phyloP scores from a whole-genome alignment of 257 asterid genomes.

The Solanum megistacrolobum region DNA sequence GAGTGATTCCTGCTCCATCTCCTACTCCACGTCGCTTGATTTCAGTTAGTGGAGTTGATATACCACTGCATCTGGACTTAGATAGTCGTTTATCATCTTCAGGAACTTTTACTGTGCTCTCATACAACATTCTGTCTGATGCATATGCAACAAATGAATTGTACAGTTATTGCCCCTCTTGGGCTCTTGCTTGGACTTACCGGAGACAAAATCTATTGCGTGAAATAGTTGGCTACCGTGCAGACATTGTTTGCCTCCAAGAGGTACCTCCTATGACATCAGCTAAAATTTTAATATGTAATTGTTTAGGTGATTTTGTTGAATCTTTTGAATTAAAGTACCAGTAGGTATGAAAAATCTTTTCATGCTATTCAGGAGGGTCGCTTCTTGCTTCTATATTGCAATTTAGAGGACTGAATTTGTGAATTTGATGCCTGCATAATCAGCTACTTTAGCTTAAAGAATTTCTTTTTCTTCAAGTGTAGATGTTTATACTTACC shows the following conservation, averaged over 20 bases:
- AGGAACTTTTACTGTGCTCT: conserved; percentile 90
- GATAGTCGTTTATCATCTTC: conserved; percentile 45
- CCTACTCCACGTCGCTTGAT: conserved; percentile 88
- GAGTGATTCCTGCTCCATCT: conserved; percentile 97
- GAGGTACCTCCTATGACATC: conserved; percentile 47
- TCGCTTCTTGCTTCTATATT: not conserved
- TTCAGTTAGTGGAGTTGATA: conserved; percentile 56
- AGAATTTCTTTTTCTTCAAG: not conserved
- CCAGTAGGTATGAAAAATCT: not conserved
- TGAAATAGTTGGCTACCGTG: conserved; percentile 83
- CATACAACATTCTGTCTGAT: conserved; percentile 83
- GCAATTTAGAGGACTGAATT: not conserved
- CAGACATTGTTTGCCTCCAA: conserved; percentile 95
- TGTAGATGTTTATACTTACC: not conserved
- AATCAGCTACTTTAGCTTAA: not conserved
- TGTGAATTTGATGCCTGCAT: not conserved
- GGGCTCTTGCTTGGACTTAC: conserved; percentile 99
- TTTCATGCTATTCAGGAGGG: not conserved
- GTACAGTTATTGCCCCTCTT: conserved; percentile 81
- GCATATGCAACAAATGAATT: conserved; percentile 57
- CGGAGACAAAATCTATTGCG: conserved; percentile 88
- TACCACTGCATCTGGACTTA: conserved; percentile 46
- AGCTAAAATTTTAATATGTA: not conserved
- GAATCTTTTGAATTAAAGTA: not conserved
- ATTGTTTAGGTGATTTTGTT: not conserved